Conservation (phyloP, 371 early-diverging fungal species). For the Batkoa obscura region DNA sequence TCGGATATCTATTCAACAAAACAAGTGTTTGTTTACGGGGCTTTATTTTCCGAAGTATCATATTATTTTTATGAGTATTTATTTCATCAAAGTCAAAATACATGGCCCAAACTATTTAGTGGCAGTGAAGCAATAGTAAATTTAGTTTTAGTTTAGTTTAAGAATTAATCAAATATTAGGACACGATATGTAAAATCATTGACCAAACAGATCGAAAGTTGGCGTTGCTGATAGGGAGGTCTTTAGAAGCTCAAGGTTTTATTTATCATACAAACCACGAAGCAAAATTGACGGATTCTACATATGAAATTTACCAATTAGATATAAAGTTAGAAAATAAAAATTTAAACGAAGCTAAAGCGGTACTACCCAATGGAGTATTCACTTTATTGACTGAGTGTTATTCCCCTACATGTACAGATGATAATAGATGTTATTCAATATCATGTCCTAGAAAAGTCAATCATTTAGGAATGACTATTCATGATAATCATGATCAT, state of each 20-base stretch:
- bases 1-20: neutral
- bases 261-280: slow-evolving; percentile 76
- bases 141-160: neutral
- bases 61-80: slow-evolving; percentile 8
- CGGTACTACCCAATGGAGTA: slow-evolving; percentile 36
- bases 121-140: slow-evolving; percentile 56
- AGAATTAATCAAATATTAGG: slow-evolving; percentile 24
- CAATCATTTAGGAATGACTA: neutral
- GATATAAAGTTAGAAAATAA: slow-evolving; percentile 16
- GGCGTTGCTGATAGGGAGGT: slow-evolving; percentile 63
- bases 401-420: slow-evolving; percentile 77
- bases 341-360: neutral
- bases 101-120: slow-evolving; percentile 56
- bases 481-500: neutral
- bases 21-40: neutral
- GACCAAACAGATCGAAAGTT: slow-evolving; percentile 68
- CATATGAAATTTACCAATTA: slow-evolving; percentile 60
- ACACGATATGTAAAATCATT: slow-evolving; percentile 44
- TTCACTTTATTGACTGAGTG: slow-evolving; percentile 75
- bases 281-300: slow-evolving; percentile 59
- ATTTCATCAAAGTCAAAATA: slow-evolving; percentile 26
- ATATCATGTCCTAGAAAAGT: slow-evolving; percentile 45
- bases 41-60: slow-evolving; percentile 2
- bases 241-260: slow-evolving; percentile 67
- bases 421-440: slow-evolving; percentile 62